Conservation (phyloP, 768 basidiomycete genomes). For the Tricholoma sp. region DNA sequence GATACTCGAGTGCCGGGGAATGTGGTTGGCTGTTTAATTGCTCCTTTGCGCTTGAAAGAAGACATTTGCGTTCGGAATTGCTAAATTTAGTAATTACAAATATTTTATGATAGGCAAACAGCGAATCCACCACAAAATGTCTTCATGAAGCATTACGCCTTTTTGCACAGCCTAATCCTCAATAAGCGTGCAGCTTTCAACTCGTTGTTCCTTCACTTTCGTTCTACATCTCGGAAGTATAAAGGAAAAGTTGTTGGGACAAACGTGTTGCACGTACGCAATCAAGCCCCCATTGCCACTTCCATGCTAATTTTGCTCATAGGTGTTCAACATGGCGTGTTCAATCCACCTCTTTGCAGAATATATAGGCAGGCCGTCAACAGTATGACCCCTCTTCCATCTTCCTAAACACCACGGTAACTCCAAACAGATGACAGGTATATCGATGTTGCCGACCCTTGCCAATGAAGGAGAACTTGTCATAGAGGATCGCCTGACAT, state of each 20-base stretch:
- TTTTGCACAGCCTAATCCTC: background rate
- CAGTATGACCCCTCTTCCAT: constrained; percentile 30
- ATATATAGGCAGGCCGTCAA: constrained; percentile 52
- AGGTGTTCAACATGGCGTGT: constrained; percentile 54
- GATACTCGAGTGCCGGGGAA: constrained; percentile 54
- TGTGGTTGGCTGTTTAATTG: constrained; percentile 36
- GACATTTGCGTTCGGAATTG: constrained; percentile 40
- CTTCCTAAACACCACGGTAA: constrained; percentile 3
- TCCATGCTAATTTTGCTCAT: constrained; percentile 1
- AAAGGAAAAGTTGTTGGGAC: constrained; percentile 13
- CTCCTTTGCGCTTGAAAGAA: constrained; percentile 70
- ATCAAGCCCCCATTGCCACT: too few species aligned
- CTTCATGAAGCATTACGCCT: background rate
- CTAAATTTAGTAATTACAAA: background rate
- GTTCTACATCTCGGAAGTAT: constrained; percentile 13
- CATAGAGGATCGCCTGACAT: constrained; percentile 57
- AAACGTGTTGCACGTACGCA: constrained; percentile 16
- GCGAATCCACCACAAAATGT: too few species aligned
- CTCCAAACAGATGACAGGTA: constrained; percentile 52
- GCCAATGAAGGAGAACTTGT: constrained; percentile 52
- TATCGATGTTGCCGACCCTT: constrained; percentile 81
- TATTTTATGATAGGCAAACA: too few species aligned
- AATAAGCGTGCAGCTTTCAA: background rate
- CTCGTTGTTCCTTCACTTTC: constrained; percentile 7
- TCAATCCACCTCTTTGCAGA: constrained; percentile 58